Conservation (phyloP, 1,284 basidiomycete species). For the Tremellales sp. region DNA sequence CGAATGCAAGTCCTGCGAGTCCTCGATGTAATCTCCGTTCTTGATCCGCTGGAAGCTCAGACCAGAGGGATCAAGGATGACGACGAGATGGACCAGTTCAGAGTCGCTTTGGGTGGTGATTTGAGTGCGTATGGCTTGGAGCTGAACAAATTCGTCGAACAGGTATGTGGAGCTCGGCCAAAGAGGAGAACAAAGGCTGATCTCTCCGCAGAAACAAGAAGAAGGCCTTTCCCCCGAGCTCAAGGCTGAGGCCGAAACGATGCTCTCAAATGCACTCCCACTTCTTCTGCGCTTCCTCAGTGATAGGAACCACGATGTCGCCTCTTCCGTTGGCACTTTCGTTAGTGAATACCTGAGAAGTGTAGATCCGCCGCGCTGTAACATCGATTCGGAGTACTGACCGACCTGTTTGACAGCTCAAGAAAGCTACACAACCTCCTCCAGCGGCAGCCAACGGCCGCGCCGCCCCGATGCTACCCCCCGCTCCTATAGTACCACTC, state of each 20-base stretch:
- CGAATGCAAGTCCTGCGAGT: constrained; percentile 89
- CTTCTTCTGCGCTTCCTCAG: constrained; percentile 83
- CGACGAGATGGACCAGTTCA: constrained; percentile 75
- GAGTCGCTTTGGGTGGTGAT: constrained; percentile 82
- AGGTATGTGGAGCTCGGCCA: constrained; percentile 68
- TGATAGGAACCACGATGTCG: constrained; percentile 83
- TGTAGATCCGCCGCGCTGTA: constrained; percentile 53
- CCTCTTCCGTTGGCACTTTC: constrained; percentile 76
- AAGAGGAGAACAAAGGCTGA: constrained; percentile 4
- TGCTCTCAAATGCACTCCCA: constrained; percentile 70
- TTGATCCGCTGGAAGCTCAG: constrained; percentile 72
- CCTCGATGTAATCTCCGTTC: constrained; percentile 73
- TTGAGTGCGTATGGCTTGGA: constrained; percentile 81
- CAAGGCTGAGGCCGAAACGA: constrained; percentile 62
- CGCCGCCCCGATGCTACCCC: constrained; percentile 16
- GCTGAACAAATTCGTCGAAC: constrained; percentile 71
- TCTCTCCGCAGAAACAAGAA: constrained; percentile 13
- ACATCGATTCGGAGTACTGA: neutral
- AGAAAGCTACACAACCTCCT: constrained; percentile 20
- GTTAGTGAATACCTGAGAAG: constrained; percentile 68
- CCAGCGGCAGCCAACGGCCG: constrained; percentile 17
- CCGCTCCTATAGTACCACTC: constrained; percentile 46
- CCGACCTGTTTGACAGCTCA: constrained; percentile 21
- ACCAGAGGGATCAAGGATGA: constrained; percentile 66
- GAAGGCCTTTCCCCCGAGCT: constrained; percentile 52